Percentiles rank a stretch among this genome's conserved stretches.
These are phyloP conservation scores for Spathaspora boniae DNA, from an alignment of 805 yeast genomes.

Conservation along the genomic window DNA sequence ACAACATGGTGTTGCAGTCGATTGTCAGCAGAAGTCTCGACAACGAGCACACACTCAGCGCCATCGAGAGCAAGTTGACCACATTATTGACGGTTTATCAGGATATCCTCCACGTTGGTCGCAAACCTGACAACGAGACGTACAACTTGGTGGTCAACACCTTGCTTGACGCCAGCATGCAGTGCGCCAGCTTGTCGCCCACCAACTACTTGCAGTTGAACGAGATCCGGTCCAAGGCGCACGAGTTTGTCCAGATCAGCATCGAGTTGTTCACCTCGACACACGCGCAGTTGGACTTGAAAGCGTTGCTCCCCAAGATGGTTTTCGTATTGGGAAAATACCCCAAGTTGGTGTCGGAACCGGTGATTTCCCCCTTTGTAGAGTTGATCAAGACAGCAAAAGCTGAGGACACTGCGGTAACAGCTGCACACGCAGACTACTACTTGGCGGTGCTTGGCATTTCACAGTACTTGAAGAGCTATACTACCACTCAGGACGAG, in stretches of 20 bases:
- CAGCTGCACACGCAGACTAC: constrained; percentile 1
- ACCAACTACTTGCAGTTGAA: constrained; percentile 44
- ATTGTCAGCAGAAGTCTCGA: constrained; percentile 49
- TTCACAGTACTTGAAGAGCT: constrained; percentile 18
- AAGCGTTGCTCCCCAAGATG: constrained; percentile 31
- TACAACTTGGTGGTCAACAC: constrained; percentile 48
- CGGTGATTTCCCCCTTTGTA: constrained; percentile 12
- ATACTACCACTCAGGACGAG: constrained; percentile 14
- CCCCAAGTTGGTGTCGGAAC: constrained; percentile 25
- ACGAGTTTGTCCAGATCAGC: constrained; percentile 42
- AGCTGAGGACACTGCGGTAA: background rate
- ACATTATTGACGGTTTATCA: constrained; percentile 64
- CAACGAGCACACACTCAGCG: constrained; percentile 26
- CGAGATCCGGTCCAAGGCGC: constrained; percentile 41
- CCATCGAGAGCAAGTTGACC: constrained; percentile 59
- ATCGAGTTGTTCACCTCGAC: constrained; percentile 46
- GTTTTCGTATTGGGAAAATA: constrained; percentile 25
- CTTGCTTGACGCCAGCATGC: constrained; percentile 48
- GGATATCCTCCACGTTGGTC: constrained; percentile 43
- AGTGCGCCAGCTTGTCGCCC: constrained; percentile 34
- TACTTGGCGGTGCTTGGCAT: constrained; percentile 25
- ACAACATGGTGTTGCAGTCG: constrained; percentile 54
- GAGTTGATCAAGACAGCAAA: constrained; percentile 1
- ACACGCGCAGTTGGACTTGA: constrained; percentile 34
- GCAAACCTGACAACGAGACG: constrained; percentile 55